Evolutionary conservation across 805 yeast genomes (phyloP).

Genomic region (Zygotorulaspora florentina): DNA sequence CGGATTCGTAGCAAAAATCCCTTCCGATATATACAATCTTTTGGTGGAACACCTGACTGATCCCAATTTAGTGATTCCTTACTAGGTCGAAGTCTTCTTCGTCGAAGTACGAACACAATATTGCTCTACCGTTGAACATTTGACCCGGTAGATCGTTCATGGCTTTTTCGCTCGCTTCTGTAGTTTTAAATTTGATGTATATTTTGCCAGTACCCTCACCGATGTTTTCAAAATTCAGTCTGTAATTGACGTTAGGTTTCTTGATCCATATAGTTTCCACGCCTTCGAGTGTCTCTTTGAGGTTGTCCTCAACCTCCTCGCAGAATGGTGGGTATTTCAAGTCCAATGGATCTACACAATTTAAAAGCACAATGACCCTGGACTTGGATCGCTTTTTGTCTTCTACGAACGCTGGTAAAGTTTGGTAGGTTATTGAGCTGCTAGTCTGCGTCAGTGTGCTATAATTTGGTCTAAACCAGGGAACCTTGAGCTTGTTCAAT

Average conservation of each 20-base stretch:
- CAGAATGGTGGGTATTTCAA: constrained; percentile 47
- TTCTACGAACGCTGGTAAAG: constrained; percentile 38
- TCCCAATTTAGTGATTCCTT: constrained; percentile 16
- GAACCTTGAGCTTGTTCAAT: constrained; percentile 1
- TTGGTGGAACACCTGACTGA: constrained; percentile 32
- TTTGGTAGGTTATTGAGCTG: constrained; percentile 31
- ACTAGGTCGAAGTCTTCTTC: constrained; percentile 50
- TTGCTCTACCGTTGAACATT: constrained; percentile 61
- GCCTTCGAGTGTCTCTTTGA: constrained; percentile 36
- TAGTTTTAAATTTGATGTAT: constrained; percentile 57
- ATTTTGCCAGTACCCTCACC: constrained; percentile 66
- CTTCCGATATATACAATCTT: constrained; percentile 50
- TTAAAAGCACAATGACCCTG: constrained; percentile 59
- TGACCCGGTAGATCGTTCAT: constrained; percentile 58
- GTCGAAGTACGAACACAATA: constrained; percentile 59
- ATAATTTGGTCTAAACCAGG: constrained; percentile 26
- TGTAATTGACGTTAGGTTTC: constrained; percentile 43
- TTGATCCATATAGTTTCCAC: constrained; percentile 58
- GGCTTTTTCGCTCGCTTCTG: constrained; percentile 52
- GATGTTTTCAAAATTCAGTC: constrained; percentile 43
- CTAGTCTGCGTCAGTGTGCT: constrained; percentile 19
- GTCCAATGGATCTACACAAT: constrained; percentile 62
- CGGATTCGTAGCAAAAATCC: constrained; percentile 73
- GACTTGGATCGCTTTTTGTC: constrained; percentile 26
- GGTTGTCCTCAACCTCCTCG: constrained; percentile 48